phyloP scores from a whole-genome alignment of 208 protist species.

The Balamuthia mandrillaris region DNA sequence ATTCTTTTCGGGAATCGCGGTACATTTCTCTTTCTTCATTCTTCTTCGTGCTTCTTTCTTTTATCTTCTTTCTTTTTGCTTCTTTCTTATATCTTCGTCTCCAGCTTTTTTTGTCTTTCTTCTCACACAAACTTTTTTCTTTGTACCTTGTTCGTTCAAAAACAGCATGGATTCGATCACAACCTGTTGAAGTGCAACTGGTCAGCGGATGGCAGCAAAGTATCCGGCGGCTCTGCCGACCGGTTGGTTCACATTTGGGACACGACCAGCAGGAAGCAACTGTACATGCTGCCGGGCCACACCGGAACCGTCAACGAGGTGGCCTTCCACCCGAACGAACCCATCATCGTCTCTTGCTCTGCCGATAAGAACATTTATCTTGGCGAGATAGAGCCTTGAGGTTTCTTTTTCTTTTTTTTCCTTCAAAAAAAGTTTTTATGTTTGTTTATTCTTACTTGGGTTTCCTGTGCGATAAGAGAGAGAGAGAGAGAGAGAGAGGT shows the following conservation, averaged over 20 bases:
- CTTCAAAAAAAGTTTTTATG: too few species aligned
- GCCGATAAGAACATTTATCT: slow-evolving; percentile 65
- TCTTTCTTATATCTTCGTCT: neutral
- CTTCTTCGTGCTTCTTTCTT: neutral
- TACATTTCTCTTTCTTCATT: neutral
- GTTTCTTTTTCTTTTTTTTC: too few species aligned
- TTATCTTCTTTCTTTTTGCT: neutral
- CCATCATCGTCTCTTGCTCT: slow-evolving; percentile 64
- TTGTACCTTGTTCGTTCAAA: slow-evolving; percentile 9
- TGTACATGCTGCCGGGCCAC: slow-evolving; percentile 68
- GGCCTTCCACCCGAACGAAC: slow-evolving; percentile 66
- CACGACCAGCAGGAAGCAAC: slow-evolving; percentile 17
- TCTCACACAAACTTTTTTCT: neutral
- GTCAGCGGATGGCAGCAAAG: slow-evolving; percentile 58
- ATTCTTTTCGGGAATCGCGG: slow-evolving; percentile 24
- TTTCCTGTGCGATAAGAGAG: too few species aligned
- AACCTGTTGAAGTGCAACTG: slow-evolving; percentile 60
- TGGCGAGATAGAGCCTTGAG: slow-evolving; percentile 69
- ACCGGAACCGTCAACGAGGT: slow-evolving; percentile 55
- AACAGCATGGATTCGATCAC: slow-evolving; percentile 72
- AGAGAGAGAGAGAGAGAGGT: too few species aligned
- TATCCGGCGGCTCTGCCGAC: slow-evolving; percentile 58
- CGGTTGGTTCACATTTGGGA: slow-evolving; percentile 66
- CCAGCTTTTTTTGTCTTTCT: neutral
- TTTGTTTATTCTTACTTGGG: too few species aligned